phyloP scores from a whole-genome alignment of 78 protist species.

The Bigelowiella natans region DNA sequence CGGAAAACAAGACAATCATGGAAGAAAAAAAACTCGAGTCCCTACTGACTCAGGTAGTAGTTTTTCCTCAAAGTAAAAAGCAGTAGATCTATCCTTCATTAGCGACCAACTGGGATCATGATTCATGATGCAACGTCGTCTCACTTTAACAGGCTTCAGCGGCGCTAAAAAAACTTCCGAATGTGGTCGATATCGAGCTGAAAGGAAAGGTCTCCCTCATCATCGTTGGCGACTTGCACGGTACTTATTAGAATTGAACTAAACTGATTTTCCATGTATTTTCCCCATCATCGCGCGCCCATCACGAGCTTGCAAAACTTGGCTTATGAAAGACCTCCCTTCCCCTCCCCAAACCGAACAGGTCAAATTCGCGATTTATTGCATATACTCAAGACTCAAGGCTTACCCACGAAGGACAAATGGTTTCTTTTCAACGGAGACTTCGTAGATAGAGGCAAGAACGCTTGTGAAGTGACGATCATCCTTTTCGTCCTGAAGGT shows the following conservation, averaged over 20 bases:
- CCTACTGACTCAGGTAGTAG: not conserved
- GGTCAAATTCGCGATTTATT: not conserved
- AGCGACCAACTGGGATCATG: too few species aligned
- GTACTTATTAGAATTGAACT: too few species aligned
- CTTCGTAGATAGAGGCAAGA: constrained; percentile 20
- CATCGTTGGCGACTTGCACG: not conserved
- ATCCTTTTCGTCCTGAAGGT: not conserved
- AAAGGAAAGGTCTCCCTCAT: not conserved
- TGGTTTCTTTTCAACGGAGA: constrained; percentile 21
- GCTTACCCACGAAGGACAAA: not conserved
- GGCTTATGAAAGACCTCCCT: too few species aligned
- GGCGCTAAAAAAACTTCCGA: not conserved
- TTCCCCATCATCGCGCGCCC: too few species aligned
- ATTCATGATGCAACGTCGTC: too few species aligned
- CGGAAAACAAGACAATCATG: not conserved
- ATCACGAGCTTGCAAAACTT: too few species aligned
- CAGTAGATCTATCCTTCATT: too few species aligned
- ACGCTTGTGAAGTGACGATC: not conserved
- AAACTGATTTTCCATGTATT: too few species aligned
- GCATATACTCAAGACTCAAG: not conserved
- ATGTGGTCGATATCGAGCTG: not conserved
- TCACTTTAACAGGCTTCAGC: not conserved
- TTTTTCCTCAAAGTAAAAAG: too few species aligned
- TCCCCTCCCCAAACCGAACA: too few species aligned
- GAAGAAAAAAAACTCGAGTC: not conserved